Evolutionary conservation across 2,329 filamentous ascomycete genomes (phyloP).

Genomic region (Fonsecaea multimorphosa): DNA sequence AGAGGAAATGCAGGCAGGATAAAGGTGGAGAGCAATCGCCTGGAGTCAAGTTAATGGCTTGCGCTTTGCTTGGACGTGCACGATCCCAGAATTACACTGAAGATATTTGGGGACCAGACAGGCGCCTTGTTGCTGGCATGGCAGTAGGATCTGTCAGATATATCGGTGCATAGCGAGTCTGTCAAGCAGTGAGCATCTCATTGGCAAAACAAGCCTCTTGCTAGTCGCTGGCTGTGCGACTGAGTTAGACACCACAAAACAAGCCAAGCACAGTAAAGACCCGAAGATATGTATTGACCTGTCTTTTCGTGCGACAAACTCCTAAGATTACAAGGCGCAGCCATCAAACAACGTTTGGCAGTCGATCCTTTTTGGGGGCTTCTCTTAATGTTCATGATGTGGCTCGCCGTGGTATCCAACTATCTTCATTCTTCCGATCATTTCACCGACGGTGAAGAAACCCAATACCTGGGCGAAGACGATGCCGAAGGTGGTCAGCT

Average conservation of each 20-base stretch:
- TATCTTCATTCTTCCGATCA: slow-evolving; percentile 93
- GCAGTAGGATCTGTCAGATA: neutral
- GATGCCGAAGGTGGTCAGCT: slow-evolving; percentile 76
- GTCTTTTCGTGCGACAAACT: slow-evolving; percentile 33
- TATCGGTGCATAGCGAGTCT: neutral
- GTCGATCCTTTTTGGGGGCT: slow-evolving; percentile 8
- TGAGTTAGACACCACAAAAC: neutral
- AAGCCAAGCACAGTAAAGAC: slow-evolving; percentile 5
- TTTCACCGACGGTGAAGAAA: slow-evolving; percentile 98
- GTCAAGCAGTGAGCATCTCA: neutral
- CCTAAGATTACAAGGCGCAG: slow-evolving; percentile 35
- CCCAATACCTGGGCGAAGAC: slow-evolving; percentile 85
- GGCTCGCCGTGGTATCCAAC: slow-evolving; percentile 83
- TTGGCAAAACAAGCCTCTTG: neutral
- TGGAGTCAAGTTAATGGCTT: neutral
- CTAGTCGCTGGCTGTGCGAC: neutral
- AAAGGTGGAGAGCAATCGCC: neutral
- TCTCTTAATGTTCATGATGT: slow-evolving; percentile 50
- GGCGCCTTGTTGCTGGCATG: neutral
- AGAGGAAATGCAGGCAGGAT: neutral
- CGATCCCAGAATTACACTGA: neutral
- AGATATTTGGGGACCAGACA: neutral
- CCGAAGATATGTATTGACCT: slow-evolving; percentile 34
- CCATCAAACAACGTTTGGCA: slow-evolving; percentile 10
- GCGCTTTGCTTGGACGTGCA: neutral